These are phyloP conservation scores for Atractiella rhizophila DNA, from an alignment of 768 basidiomycete species.

Conservation along the genomic window DNA sequence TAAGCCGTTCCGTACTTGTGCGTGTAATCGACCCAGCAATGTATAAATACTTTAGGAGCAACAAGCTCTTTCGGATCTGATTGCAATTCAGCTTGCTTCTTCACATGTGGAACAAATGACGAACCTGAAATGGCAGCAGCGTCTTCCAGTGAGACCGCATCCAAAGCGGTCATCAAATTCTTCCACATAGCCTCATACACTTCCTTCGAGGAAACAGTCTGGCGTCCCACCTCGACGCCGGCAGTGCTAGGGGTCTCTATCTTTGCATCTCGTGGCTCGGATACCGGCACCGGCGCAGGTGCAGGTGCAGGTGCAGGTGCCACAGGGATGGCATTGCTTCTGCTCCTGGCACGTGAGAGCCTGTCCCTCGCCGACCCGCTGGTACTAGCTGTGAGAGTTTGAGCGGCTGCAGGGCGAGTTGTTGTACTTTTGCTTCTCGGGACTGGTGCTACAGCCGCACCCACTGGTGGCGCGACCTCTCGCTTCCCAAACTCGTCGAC, in stretches of 20 bases:
- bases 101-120: not conserved
- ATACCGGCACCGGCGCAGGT: not conserved
- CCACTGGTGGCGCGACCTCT: too few relatives aligned
- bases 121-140: not conserved
- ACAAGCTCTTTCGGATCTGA: not conserved
- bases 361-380: not conserved
- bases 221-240: not conserved
- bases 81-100: not conserved
- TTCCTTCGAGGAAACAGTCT: not conserved
- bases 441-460: too few relatives aligned
- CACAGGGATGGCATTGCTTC: not conserved
- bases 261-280: not conserved
- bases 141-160: not conserved
- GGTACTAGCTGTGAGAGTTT: slow-evolving; percentile 1
- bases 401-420: too few relatives aligned
- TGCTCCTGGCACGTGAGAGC: not conserved
- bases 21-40: slow-evolving; percentile 97
- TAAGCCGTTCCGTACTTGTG: slow-evolving; percentile 99
- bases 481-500: too few relatives aligned
- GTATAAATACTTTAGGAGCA: slow-evolving; percentile 48
- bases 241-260: too few relatives aligned
- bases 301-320: not conserved
- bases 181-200: slow-evolving; percentile 12
- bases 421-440: too few relatives aligned
- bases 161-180: slow-evolving; percentile 4